A percentile compares a stretch with the other conserved stretches of the same genome.
phyloP scores from a whole-genome alignment of 164 flowering plant genomes.

The Umbilicus rupestris region DNA sequence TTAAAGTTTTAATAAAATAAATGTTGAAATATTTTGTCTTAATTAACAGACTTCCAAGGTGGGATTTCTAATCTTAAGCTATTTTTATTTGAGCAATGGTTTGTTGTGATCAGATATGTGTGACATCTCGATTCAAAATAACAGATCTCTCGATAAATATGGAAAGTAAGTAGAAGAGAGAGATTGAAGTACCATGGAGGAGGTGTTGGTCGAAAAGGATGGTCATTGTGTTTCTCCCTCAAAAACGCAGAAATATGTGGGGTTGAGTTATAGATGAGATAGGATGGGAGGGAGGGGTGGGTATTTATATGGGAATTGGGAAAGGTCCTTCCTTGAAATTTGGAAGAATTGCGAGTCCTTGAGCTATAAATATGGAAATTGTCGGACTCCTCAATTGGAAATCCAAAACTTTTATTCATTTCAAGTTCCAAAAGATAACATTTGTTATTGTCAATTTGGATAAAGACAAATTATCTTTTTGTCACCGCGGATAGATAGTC shows the following conservation, averaged over 20 bases:
- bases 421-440: not conserved
- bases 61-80: too few relatives aligned
- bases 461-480: not conserved
- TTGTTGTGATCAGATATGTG: too few relatives aligned
- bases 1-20: too few relatives aligned
- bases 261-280: not conserved
- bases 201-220: not conserved
- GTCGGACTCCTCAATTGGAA: slow-evolving; percentile 10
- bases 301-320: slow-evolving; percentile 19
- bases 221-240: not conserved
- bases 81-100: too few relatives aligned
- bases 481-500: too few relatives aligned
- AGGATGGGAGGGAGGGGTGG: not conserved
- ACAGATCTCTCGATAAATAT: too few relatives aligned
- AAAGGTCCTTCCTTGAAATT: slow-evolving; percentile 15
- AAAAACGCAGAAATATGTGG: not conserved
- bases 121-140: too few relatives aligned
- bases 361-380: not conserved
- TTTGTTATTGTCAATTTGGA: not conserved
- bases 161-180: not conserved
- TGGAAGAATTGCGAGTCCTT: slow-evolving; percentile 15
- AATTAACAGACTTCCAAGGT: too few relatives aligned
- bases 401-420: not conserved
- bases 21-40: too few relatives aligned
- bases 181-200: not conserved